Evolutionary conservation across 116 monocot species (phyloP), one percentile per base, ranked within the genome.

Genomic region (Iris pallida): DNA sequence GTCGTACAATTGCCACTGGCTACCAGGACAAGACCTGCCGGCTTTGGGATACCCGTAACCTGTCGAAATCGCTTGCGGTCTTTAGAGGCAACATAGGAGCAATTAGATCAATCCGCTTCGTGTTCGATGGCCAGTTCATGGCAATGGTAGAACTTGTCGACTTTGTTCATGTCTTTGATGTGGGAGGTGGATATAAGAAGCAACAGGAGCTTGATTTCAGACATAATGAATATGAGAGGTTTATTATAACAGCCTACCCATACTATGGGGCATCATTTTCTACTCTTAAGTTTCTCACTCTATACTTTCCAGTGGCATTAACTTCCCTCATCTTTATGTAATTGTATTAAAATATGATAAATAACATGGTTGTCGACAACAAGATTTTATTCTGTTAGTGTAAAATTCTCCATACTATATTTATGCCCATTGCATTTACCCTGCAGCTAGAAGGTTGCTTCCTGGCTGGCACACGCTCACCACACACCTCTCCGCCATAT

Each of bases 381-480:
- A n/a, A n/a, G n/a, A n/a, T n/a, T n/a, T n/a, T n/a, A n/a, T n/a
- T n/a, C n/a, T n/a, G n/a, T n/a, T n/a, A n/a, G n/a, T n/a, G n/a
- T n/a, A n/a, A n/a, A n/a, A n/a, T n/a, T n/a, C n/a, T n/a, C n/a
- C n/a, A n/a, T n/a, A n/a, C n/a, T n/a, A n/a, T n/a, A n/a, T n/a
- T n/a, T n/a, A n/a, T n/a, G n/a, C n/a, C n/a, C n/a, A n/a, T n/a
- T n/a, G n/a, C n/a, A n/a, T n/a, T n/a, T 96, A 96, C 6, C 96
- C 96, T 1, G 96, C 92, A 12, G 92, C 92, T 4, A 92, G 77
- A 16, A 96, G 85, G 75, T 96, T 96, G 80, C 71, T 85, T 64
- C 96, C 96, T 0, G 92, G 96, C 69, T 96, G 96, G 79, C 96
- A 96, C 58, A 96, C 96, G 82, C 53, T 89, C 53, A 92, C 86